Evolutionary conservation across 208 protist species (phyloP).

Genomic region (Wallacemonas sp.): DNA sequence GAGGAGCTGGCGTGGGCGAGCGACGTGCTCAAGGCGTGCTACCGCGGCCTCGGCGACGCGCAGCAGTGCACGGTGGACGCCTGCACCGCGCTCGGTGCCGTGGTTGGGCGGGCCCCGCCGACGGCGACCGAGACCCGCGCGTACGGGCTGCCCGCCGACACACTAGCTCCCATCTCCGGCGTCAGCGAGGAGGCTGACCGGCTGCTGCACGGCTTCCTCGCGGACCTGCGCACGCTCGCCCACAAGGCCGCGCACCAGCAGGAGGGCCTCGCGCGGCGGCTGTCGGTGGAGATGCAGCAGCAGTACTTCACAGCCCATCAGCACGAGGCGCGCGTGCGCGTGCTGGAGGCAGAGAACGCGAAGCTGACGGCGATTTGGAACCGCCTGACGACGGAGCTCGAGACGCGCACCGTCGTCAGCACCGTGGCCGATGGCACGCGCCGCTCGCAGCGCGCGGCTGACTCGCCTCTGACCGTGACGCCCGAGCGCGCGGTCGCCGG

Average conservation of each 20-base stretch:
- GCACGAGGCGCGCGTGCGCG: conserved; percentile 54
- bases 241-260: conserved; percentile 29
- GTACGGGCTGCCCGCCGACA: too few species aligned
- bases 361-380: conserved; percentile 27
- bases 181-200: conserved; percentile 37
- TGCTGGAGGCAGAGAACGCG: conserved; percentile 46
- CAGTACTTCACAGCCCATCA: conserved; percentile 59
- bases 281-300: conserved; percentile 54
- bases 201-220: conserved; percentile 45
- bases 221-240: conserved; percentile 36
- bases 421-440: conserved; percentile 14
- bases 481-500: conserved; percentile 4
- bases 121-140: background rate
- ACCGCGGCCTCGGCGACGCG: conserved; percentile 38
- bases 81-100: background rate
- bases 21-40: conserved; percentile 67
- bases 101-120: background rate
- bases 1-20: conserved; percentile 56
- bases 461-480: background rate
- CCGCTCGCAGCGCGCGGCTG: background rate
- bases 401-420: conserved; percentile 19
- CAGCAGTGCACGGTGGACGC: conserved; percentile 20
- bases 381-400: conserved; percentile 17
- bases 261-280: conserved; percentile 51
- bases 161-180: conserved; percentile 4